phyloP scores from a whole-genome alignment of 768 basidiomycete species.

The Paxillus rubicundulus region DNA sequence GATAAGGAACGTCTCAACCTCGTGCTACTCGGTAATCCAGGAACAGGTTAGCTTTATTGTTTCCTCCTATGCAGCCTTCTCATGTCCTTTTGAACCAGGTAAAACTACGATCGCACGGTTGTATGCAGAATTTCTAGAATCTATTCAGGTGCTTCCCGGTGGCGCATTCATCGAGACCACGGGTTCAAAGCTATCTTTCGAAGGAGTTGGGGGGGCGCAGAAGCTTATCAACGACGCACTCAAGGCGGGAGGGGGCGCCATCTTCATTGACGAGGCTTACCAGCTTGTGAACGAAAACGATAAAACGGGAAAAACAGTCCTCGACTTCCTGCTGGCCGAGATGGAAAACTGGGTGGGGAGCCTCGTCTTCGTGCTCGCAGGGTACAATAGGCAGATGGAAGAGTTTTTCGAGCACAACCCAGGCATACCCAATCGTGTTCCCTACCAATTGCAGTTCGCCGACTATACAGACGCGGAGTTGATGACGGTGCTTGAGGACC shows the following conservation, averaged over 20 bases:
- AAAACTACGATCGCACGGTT: slow-evolving; percentile 63
- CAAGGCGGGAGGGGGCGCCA: slow-evolving; percentile 55
- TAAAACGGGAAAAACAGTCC: slow-evolving; percentile 50
- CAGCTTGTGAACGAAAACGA: slow-evolving; percentile 53
- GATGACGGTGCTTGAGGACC: slow-evolving; percentile 49
- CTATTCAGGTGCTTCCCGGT: slow-evolving; percentile 53
- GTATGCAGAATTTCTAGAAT: slow-evolving; percentile 61
- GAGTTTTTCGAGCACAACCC: slow-evolving; percentile 77
- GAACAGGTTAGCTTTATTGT: slow-evolving; percentile 50
- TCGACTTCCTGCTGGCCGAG: slow-evolving; percentile 70
- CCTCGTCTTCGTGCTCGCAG: slow-evolving; percentile 67
- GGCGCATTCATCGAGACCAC: slow-evolving; percentile 59
- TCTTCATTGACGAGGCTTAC: slow-evolving; percentile 75
- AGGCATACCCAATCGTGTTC: slow-evolving; percentile 66
- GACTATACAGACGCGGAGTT: slow-evolving; percentile 63
- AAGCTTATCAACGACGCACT: slow-evolving; percentile 46
- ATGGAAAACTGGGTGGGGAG: slow-evolving; percentile 70
- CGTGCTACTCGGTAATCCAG: slow-evolving; percentile 65
- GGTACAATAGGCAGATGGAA: slow-evolving; percentile 72
- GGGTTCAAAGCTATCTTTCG: slow-evolving; percentile 54
- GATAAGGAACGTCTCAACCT: slow-evolving; percentile 60
- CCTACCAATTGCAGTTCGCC: slow-evolving; percentile 53
- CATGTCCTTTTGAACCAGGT: slow-evolving; percentile 34
- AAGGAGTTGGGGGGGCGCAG: slow-evolving; percentile 51
- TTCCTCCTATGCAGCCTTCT: neutral